phyloP scores from a whole-genome alignment of 495 filamentous ascomycete genomes.

The Aspergillus kassunensis region DNA sequence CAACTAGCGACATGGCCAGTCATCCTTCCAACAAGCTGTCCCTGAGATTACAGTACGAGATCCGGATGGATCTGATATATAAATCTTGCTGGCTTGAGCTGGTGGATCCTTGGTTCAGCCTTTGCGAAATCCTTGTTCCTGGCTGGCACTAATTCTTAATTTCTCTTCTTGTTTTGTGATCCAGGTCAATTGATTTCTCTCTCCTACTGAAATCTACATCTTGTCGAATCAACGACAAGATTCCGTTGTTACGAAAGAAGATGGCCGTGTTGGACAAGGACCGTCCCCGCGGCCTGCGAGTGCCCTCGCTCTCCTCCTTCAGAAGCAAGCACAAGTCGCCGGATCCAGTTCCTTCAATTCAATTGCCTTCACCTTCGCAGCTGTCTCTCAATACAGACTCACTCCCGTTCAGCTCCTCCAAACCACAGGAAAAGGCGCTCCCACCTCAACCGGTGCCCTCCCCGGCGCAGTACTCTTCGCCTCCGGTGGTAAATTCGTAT shows the following conservation, averaged over 20 bases:
- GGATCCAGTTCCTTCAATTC: slow-evolving; percentile 3
- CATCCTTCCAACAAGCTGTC: no score
- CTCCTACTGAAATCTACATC: no score
- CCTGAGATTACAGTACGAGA: neutral
- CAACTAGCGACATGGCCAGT: neutral
- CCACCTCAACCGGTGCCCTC: slow-evolving; percentile 26
- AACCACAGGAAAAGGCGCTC: slow-evolving; percentile 26
- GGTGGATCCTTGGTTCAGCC: slow-evolving; percentile 10
- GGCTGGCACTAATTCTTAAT: neutral
- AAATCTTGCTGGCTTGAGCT: neutral
- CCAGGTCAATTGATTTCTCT: neutral
- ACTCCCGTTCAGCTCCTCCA: slow-evolving; percentile 12
- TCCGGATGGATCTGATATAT: neutral
- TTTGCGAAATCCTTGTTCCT: slow-evolving; percentile 7
- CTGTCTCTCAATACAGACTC: slow-evolving; percentile 10
- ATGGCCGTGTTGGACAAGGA: slow-evolving; percentile 42
- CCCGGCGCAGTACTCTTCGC: slow-evolving; percentile 8
- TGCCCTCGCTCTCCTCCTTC: slow-evolving; percentile 35
- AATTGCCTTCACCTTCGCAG: slow-evolving; percentile 13
- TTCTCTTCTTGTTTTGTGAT: slow-evolving; percentile 2
- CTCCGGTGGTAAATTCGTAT: slow-evolving; percentile 1
- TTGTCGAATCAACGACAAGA: neutral
- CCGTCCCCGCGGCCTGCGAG: slow-evolving; percentile 35
- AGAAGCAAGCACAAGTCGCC: slow-evolving; percentile 21
- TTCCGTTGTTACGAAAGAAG: slow-evolving; percentile 2